Evolutionary conservation across 2,329 filamentous ascomycete species (phyloP).

Genomic region (Scolecobasidium constrictum): DNA sequence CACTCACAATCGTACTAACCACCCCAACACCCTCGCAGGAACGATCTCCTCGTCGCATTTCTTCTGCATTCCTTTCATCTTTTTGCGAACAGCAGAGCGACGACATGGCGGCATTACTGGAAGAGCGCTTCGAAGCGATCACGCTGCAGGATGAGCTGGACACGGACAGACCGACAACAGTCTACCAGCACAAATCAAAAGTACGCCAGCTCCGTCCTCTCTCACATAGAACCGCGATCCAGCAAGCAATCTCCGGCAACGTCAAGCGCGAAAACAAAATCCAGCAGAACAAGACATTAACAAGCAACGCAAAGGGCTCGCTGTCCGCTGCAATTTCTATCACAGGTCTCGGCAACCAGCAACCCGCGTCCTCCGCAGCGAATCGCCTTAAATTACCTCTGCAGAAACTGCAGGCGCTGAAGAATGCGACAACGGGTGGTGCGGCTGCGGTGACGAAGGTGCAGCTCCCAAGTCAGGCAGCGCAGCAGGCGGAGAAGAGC

Average conservation of each 20-base stretch:
- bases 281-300: too few relatives aligned
- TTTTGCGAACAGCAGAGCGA: too few relatives aligned
- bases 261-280: too few relatives aligned
- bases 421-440: conserved; percentile 45
- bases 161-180: not conserved
- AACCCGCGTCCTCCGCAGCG: not conserved
- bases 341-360: conserved; percentile 32
- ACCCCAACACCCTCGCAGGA: too few relatives aligned
- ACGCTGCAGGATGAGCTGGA: conserved; percentile 7
- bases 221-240: too few relatives aligned
- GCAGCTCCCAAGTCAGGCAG: conserved; percentile 55
- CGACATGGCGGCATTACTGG: conserved; percentile 1
- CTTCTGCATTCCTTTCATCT: too few relatives aligned
- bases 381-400: conserved; percentile 62
- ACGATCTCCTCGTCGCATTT: too few relatives aligned
- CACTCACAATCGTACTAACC: too few relatives aligned
- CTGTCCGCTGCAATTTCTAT: conserved; percentile 35
- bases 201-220: conserved; percentile 46
- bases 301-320: conserved; percentile 26
- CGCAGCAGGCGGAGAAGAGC: conserved; percentile 36
- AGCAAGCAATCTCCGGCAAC: too few relatives aligned
- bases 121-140: conserved; percentile 8
- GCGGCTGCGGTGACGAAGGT: conserved; percentile 47
- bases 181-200: conserved; percentile 61
- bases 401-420: conserved; percentile 62